Evolutionary conservation across 2,329 filamentous ascomycete genomes (phyloP).

Genomic region (Waltergamsia citrina): DNA sequence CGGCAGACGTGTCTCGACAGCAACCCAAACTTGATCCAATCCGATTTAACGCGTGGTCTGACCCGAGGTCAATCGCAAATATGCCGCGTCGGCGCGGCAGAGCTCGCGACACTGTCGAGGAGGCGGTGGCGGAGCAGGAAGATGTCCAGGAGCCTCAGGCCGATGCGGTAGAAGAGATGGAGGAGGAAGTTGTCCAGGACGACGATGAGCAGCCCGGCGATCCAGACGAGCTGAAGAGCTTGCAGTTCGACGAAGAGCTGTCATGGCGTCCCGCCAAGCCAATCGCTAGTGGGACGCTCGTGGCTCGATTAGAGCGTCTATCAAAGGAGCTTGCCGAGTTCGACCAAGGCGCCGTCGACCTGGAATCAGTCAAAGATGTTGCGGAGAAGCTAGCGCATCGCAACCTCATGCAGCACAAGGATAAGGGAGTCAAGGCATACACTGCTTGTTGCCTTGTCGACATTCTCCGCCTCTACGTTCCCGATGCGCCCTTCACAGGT

Average conservation of each 20-base stretch:
- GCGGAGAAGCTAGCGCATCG: constrained; percentile 76
- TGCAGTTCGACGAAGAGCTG: constrained; percentile 77
- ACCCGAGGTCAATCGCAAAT: too few relatives aligned
- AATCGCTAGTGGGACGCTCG: constrained; percentile 73
- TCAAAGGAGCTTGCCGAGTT: constrained; percentile 75
- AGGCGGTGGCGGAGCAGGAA: constrained; percentile 7
- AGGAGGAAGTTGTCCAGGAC: constrained; percentile 6
- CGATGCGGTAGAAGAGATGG: constrained; percentile 5
- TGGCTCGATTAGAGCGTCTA: constrained; percentile 71
- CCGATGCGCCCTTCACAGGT: constrained; percentile 86
- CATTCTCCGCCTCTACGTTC: constrained; percentile 84
- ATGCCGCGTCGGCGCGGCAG: background rate
- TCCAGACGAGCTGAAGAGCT: constrained; percentile 22
- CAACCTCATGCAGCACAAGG: constrained; percentile 82
- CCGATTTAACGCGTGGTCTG: too few relatives aligned
- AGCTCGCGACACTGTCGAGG: background rate
- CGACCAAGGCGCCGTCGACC: constrained; percentile 78
- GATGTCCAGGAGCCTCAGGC: constrained; percentile 6
- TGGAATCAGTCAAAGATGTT: constrained; percentile 73
- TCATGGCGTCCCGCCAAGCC: constrained; percentile 89
- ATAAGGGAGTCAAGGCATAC: constrained; percentile 86
- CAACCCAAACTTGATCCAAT: background rate
- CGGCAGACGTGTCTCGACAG: too few relatives aligned
- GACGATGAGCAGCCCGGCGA: constrained; percentile 7
- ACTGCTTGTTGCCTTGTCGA: constrained; percentile 85